Evolutionary conservation across 257 asterid genomes (phyloP).

Genomic region (Solanum acaule): DNA sequence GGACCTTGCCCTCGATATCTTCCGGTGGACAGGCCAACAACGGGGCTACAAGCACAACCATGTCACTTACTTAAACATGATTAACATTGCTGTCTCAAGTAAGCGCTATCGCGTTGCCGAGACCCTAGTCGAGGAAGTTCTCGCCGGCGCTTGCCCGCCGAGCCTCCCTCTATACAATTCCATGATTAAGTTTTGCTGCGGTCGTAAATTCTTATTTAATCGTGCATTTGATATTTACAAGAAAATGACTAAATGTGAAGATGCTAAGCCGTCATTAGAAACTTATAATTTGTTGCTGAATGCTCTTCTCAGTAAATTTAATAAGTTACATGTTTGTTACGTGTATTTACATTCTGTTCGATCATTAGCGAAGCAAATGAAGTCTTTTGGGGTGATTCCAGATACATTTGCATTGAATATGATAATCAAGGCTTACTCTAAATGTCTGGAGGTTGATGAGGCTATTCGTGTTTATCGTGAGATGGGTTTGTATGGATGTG

Average conservation of each 20-base stretch:
- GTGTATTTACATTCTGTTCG: conserved; percentile 73
- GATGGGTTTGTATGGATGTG: conserved; percentile 90
- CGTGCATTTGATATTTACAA: conserved; percentile 86
- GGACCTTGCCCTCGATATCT: conserved; percentile 85
- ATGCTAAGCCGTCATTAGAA: conserved; percentile 61
- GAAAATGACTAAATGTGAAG: conserved; percentile 64
- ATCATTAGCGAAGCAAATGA: conserved; percentile 75
- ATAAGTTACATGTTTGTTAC: conserved; percentile 46
- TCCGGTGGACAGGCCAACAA: conserved; percentile 95
- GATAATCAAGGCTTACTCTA: conserved; percentile 79
- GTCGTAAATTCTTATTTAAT: conserved; percentile 56
- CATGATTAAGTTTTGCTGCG: conserved; percentile 80
- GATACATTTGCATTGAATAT: conserved; percentile 69
- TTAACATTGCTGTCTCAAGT: conserved; percentile 48
- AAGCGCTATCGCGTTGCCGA: conserved; percentile 64
- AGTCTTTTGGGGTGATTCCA: conserved; percentile 73
- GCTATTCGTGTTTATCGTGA: conserved; percentile 72
- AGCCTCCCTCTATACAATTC: conserved; percentile 53
- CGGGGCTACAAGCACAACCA: conserved; percentile 71
- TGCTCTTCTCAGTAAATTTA: conserved; percentile 62
- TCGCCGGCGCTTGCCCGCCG: conserved; percentile 76
- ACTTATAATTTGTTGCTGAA: conserved; percentile 59
- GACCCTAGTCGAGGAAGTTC: conserved; percentile 69
- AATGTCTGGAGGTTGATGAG: conserved; percentile 68
- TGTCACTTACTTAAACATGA: conserved; percentile 58